Evolutionary conservation across 2,329 filamentous ascomycete genomes (phyloP), one percentile per base, ranked within the genome.

Genomic region (Neonectria coccinea): DNA sequence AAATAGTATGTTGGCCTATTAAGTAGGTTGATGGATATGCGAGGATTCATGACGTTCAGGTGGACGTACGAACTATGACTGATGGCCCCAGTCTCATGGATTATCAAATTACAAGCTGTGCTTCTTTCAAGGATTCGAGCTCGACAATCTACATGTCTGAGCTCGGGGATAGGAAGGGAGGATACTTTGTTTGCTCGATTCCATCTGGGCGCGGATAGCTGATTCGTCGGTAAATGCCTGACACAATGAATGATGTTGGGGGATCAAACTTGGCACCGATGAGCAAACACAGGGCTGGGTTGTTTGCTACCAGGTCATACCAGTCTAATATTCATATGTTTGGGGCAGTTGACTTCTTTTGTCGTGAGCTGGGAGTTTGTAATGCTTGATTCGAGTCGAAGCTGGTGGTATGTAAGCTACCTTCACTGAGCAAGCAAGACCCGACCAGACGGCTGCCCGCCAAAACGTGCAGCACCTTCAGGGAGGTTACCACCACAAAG

Each of bases 151-250:
- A n/a, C 16, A 11, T 22, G 2, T 5, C 4, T 1, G 6, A 7
- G 16, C 27, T 31, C 16, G 25, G 47, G 27, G 27, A 27, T 31
- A 11, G 20, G 14, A 27, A 48, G 11, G 6, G 18, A n/a, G 8
- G 12, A 25, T 16, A 29, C 11, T 45, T 45, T 31, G 20, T 11
- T 8, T 31, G 27, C 27, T 27, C 9, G 25, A 18, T 11, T 50
- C 8, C 9, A n/a, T 31, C 25, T 31, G 27, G 4, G 10, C 16
- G 39, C 36, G 18, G 18, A 20, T 25, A 20, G 39, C 29, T 27
- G 41, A 48, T 27, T 45, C 50, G 29, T 29, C 27, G 48, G 41
- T 12, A 11, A 25, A 18, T 59, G 41, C 41, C 20, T 53, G 57
- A 54, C 18, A 16, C 14, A 39, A 16, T 18, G n/a, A 11, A 18